Percentiles rank a stretch among this genome's conserved stretches.
Conservation (phyloP, 768 basidiomycete genomes). For the Podaxis sp. region DNA sequence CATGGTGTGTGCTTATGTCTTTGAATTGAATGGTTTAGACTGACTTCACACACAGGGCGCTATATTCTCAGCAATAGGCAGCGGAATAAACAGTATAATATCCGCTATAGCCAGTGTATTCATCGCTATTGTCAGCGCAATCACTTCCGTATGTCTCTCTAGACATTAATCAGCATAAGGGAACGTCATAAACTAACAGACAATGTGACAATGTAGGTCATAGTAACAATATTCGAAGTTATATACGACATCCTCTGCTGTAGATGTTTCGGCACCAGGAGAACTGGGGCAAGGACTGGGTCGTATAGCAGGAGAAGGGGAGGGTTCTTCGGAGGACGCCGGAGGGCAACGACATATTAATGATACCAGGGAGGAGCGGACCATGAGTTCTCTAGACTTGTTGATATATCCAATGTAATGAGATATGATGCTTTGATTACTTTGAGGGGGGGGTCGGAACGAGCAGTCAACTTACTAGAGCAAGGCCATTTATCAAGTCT, state of each 20-base stretch:
- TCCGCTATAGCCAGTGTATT: conserved; percentile 57
- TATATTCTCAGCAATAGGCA: conserved; percentile 63
- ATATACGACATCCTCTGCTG: conserved; percentile 57
- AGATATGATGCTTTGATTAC: too few relatives aligned
- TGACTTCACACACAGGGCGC: conserved; percentile 18
- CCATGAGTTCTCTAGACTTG: too few relatives aligned
- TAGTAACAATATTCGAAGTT: conserved; percentile 63
- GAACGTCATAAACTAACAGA: background rate
- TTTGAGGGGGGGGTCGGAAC: too few relatives aligned
- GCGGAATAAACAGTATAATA: conserved; percentile 57
- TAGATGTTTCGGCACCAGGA: conserved; percentile 41
- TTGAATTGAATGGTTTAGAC: background rate
- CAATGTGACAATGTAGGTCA: conserved; percentile 36
- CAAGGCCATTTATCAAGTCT: too few relatives aligned
- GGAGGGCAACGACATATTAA: background rate
- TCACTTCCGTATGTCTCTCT: conserved; percentile 50
- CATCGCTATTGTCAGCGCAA: conserved; percentile 57
- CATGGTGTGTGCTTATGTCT: background rate
- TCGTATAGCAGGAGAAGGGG: background rate
- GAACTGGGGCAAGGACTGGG: conserved; percentile 21
- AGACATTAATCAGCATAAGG: background rate
- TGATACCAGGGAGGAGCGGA: background rate
- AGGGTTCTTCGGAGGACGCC: background rate
- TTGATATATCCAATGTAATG: too few relatives aligned
- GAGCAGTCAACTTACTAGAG: too few relatives aligned